phyloP scores from a whole-genome alignment of 495 filamentous ascomycete species.

The Apiosordaria backusii region DNA sequence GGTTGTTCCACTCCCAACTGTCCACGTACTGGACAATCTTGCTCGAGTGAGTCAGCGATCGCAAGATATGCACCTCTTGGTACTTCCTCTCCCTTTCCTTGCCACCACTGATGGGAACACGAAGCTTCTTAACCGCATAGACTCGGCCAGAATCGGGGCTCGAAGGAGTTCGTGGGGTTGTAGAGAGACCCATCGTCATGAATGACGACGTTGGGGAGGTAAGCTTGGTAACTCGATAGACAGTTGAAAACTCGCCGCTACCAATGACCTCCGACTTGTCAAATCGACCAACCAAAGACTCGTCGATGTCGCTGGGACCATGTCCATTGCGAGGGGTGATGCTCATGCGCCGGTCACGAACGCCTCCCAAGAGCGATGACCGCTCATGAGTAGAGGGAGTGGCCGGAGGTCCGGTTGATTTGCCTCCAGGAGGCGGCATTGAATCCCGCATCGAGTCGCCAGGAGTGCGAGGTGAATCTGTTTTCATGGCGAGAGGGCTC shows the following conservation, averaged over 20 bases:
- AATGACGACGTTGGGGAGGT: conserved; percentile 24
- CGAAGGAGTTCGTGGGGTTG: conserved; percentile 37
- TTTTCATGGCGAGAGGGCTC: conserved; percentile 50
- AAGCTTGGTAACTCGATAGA: conserved; percentile 67
- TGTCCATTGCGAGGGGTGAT: conserved; percentile 53
- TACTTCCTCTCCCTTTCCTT: conserved; percentile 74
- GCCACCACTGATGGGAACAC: conserved; percentile 67
- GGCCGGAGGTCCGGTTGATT: conserved; percentile 50
- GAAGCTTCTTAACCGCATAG: conserved; percentile 92
- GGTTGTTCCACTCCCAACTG: conserved; percentile 74
- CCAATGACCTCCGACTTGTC: conserved; percentile 72
- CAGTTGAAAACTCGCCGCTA: conserved; percentile 86
- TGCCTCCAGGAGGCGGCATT: conserved; percentile 65
- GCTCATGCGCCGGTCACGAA: conserved; percentile 42
- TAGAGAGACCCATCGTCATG: conserved; percentile 23
- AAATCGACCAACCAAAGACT: conserved; percentile 65
- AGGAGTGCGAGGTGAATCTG: conserved; percentile 72
- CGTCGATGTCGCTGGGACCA: conserved; percentile 64
- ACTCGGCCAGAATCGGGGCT: conserved; percentile 51
- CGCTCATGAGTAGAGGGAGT: conserved; percentile 69
- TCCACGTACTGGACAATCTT: conserved; percentile 79
- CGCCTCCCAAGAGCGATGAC: conserved; percentile 38
- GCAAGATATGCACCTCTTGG: conserved; percentile 74
- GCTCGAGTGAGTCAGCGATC: conserved; percentile 65
- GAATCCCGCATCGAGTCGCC: conserved; percentile 64